These are phyloP conservation scores for Gamarada debralockiae DNA, from an alignment of 495 filamentous ascomycete genomes.

Conservation along the genomic window DNA sequence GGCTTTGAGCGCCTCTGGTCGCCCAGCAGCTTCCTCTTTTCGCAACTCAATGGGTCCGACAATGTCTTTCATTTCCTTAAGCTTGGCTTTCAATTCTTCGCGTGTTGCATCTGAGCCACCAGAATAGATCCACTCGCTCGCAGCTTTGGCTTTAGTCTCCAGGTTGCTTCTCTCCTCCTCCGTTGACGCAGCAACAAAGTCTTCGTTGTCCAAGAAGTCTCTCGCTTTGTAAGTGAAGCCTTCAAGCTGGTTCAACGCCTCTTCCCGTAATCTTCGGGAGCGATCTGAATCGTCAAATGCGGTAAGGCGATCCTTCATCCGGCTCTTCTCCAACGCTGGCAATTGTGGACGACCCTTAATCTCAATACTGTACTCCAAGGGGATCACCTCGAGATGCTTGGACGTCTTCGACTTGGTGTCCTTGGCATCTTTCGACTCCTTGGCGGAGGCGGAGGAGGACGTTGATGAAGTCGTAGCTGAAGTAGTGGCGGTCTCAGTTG, in stretches of 20 bases:
- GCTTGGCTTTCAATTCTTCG: constrained; percentile 63
- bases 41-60: constrained; percentile 65
- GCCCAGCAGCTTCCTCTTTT: constrained; percentile 59
- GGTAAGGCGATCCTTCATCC: constrained; percentile 67
- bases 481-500: constrained; percentile 36
- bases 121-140: constrained; percentile 87
- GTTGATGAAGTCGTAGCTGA: constrained; percentile 29
- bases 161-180: constrained; percentile 56
- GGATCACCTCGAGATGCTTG: constrained; percentile 68
- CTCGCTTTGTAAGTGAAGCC: constrained; percentile 87
- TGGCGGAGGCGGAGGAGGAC: constrained; percentile 25
- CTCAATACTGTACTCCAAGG: constrained; percentile 58
- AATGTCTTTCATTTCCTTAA: constrained; percentile 68
- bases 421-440: constrained; percentile 43
- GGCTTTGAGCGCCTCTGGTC: constrained; percentile 60
- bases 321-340: constrained; percentile 52
- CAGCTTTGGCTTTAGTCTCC: constrained; percentile 57
- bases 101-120: constrained; percentile 73
- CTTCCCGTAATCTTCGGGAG: constrained; percentile 72
- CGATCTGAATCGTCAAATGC: constrained; percentile 83
- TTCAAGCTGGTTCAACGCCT: constrained; percentile 88
- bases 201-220: constrained; percentile 72
- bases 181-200: constrained; percentile 68
- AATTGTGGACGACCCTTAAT: constrained; percentile 57
- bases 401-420: constrained; percentile 40